Conservation (phyloP, 768 basidiomycete genomes). For the Austroboletus festivus region DNA sequence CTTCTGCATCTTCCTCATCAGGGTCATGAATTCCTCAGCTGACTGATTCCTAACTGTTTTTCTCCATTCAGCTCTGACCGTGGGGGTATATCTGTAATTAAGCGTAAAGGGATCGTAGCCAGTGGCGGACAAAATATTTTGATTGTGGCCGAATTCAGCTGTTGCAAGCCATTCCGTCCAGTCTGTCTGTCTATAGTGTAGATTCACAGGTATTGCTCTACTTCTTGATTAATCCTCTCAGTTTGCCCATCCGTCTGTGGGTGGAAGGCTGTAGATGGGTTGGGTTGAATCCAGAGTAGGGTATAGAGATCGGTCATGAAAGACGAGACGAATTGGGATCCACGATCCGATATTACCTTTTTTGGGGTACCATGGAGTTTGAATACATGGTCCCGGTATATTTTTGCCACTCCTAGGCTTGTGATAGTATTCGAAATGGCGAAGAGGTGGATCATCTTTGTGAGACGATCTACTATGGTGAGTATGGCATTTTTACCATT, state of each 20-base stretch:
- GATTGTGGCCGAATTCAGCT: slow-evolving; percentile 36
- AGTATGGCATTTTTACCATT: slow-evolving; percentile 11
- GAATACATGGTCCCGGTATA: slow-evolving; percentile 22
- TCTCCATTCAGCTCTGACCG: neutral
- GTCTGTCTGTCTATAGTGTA: slow-evolving; percentile 32
- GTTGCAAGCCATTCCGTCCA: slow-evolving; percentile 34
- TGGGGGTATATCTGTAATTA: slow-evolving; percentile 6
- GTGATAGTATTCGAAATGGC: slow-evolving; percentile 19
- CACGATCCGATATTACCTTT: slow-evolving; percentile 29
- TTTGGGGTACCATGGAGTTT: slow-evolving; percentile 26
- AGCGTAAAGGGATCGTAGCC: slow-evolving; percentile 21
- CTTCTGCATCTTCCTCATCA: neutral
- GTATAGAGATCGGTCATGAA: slow-evolving; percentile 32
- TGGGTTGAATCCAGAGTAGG: slow-evolving; percentile 31
- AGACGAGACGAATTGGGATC: slow-evolving; percentile 28
- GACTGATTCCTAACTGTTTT: neutral
- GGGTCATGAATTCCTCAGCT: neutral
- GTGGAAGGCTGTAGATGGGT: slow-evolving; percentile 41
- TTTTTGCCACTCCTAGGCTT: slow-evolving; percentile 11
- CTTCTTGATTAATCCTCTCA: slow-evolving; percentile 38
- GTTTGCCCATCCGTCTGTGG: slow-evolving; percentile 43
- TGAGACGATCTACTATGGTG: slow-evolving; percentile 6
- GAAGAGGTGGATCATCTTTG: slow-evolving; percentile 15
- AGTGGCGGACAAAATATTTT: slow-evolving; percentile 27
- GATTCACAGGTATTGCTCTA: slow-evolving; percentile 38